A percentile compares a stretch with the other conserved stretches of the same genome.
These are phyloP conservation scores for Tuber aestivum DNA, from an alignment of 495 filamentous ascomycete genomes.

Conservation along the genomic window DNA sequence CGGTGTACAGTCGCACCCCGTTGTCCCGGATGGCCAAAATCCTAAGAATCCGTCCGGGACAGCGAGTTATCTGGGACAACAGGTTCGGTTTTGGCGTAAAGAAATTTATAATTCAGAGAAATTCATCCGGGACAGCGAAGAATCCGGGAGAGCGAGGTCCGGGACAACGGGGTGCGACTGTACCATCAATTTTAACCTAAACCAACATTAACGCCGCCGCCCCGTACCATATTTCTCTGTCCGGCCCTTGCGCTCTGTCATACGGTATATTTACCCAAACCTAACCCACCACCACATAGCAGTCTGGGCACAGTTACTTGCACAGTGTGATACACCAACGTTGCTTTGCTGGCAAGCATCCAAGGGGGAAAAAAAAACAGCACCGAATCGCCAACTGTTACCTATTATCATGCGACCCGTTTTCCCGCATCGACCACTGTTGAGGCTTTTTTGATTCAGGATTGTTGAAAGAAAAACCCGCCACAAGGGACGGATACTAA, in stretches of 20 bases:
- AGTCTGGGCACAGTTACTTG: too few relatives aligned
- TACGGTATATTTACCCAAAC: not conserved
- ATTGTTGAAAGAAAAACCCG: not conserved
- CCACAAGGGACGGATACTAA: not conserved
- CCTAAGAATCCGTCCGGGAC: too few relatives aligned
- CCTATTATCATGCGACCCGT: not conserved
- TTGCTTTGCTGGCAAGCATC: conserved; percentile 9
- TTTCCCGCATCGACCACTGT: not conserved
- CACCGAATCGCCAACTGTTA: conserved; percentile 3
- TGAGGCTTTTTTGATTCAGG: not conserved
- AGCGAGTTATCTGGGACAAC: too few relatives aligned
- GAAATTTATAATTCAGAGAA: too few relatives aligned
- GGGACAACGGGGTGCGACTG: not conserved
- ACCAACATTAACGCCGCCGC: not conserved
- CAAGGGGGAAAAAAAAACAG: conserved; percentile 8
- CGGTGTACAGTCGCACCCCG: too few relatives aligned
- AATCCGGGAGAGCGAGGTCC: too few relatives aligned
- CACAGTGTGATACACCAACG: not conserved
- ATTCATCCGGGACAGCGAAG: too few relatives aligned
- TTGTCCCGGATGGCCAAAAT: too few relatives aligned
- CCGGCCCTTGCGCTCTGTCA: not conserved
- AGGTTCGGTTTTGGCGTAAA: too few relatives aligned
- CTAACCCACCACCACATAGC: not conserved
- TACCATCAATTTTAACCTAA: not conserved
- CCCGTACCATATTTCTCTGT: not conserved